Evolutionary conservation across 176 grass and related monocot species (phyloP).

Genomic region (Carex parvula): DNA sequence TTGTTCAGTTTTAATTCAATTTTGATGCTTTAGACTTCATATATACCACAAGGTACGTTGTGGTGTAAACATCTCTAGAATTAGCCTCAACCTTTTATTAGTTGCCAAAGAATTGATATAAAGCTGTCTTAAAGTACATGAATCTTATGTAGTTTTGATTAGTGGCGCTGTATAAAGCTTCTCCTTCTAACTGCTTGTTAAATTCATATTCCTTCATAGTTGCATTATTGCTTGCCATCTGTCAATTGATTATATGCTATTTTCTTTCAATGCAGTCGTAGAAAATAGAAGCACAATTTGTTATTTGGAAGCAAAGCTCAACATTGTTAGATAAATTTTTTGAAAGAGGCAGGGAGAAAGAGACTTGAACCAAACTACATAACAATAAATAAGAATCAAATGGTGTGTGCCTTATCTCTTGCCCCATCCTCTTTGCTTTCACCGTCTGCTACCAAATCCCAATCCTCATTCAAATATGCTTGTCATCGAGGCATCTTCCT

Average conservation of each 20-base stretch:
- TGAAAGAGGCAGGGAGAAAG: neutral
- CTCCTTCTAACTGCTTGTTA: too few relatives aligned
- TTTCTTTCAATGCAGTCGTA: neutral
- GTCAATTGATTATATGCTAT: neutral
- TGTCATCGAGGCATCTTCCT: too few relatives aligned
- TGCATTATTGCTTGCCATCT: neutral
- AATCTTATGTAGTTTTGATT: too few relatives aligned
- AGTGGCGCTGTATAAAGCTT: too few relatives aligned
- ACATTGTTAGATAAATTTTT: neutral
- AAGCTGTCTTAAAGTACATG: too few relatives aligned
- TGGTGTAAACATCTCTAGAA: neutral
- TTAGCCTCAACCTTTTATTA: too few relatives aligned
- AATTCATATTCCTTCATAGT: too few relatives aligned
- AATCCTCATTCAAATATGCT: too few relatives aligned
- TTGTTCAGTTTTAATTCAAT: neutral
- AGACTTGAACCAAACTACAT: neutral
- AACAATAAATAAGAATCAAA: neutral
- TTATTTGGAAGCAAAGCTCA: neutral
- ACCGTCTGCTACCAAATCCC: neutral
- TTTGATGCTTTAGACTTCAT: neutral
- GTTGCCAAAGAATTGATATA: too few relatives aligned
- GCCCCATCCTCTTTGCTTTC: neutral
- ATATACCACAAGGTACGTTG: neutral
- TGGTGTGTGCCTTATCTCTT: neutral
- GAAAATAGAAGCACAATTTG: neutral